Evolutionary conservation across 768 basidiomycete species (phyloP).

Genomic region (Hemileccinum impolitum): DNA sequence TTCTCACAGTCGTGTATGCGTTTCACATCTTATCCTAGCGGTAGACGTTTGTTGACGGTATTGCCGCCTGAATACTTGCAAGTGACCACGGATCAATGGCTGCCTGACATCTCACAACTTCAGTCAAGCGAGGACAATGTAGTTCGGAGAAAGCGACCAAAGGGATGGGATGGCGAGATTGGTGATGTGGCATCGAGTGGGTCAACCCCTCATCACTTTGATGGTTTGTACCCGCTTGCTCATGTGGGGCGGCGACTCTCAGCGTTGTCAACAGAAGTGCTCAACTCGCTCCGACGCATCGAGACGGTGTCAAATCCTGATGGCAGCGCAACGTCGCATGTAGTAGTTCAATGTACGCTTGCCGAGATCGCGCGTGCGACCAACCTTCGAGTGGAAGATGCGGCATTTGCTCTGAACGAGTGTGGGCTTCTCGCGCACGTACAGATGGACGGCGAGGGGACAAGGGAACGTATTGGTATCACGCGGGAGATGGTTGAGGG

Average conservation of each 20-base stretch:
- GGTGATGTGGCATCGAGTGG: constrained; percentile 34
- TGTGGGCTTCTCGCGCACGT: constrained; percentile 67
- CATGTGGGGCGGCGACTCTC: background rate
- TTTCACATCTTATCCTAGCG: background rate
- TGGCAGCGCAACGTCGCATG: constrained; percentile 69
- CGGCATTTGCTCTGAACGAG: constrained; percentile 85
- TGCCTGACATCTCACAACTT: constrained; percentile 38
- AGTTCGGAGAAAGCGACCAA: constrained; percentile 46
- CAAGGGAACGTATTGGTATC: constrained; percentile 49
- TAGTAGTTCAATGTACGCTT: constrained; percentile 69
- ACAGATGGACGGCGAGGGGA: constrained; percentile 25
- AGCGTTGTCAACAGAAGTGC: constrained; percentile 40
- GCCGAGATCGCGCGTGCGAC: constrained; percentile 74
- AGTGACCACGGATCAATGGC: constrained; percentile 42
- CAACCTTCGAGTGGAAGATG: constrained; percentile 80
- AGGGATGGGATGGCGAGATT: constrained; percentile 76
- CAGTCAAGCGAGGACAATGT: constrained; percentile 33
- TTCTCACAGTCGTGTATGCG: background rate
- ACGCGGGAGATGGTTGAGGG: constrained; percentile 64
- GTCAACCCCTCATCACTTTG: constrained; percentile 35
- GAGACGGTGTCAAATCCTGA: constrained; percentile 57
- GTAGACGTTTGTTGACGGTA: constrained; percentile 56
- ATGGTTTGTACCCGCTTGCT: constrained; percentile 33
- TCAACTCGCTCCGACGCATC: constrained; percentile 52
- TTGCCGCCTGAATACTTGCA: constrained; percentile 52